A percentile compares a stretch with the other conserved stretches of the same genome.
phyloP scores from a whole-genome alignment of 106 monocot genomes.

The Dendrobium huoshanense region DNA sequence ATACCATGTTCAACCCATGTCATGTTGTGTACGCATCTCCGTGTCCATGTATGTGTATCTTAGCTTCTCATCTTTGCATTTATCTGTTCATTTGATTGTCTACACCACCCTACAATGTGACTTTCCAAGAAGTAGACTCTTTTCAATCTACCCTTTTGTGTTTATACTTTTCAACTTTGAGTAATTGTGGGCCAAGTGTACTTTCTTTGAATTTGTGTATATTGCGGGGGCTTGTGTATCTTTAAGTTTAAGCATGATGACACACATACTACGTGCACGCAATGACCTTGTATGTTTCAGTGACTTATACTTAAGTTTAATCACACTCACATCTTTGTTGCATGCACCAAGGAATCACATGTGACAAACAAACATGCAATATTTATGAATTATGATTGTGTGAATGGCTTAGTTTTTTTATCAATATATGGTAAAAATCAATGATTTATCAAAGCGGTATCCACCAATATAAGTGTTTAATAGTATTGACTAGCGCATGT shows the following conservation, averaged over 20 bases:
- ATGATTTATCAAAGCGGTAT: neutral
- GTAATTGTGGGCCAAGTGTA: neutral
- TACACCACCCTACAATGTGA: neutral
- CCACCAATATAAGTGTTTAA: neutral
- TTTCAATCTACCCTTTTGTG: neutral
- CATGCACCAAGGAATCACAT: neutral
- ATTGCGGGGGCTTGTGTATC: neutral
- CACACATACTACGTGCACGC: neutral
- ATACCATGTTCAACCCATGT: too few relatives aligned
- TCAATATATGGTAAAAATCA: neutral
- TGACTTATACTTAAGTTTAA: neutral
- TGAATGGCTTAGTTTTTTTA: neutral
- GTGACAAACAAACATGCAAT: neutral
- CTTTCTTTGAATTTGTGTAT: neutral
- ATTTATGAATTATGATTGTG: neutral
- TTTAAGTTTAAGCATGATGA: neutral
- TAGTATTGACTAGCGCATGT: neutral
- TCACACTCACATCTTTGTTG: neutral
- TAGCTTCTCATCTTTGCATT: neutral
- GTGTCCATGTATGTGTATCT: too few relatives aligned
- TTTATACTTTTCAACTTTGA: neutral
- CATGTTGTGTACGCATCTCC: too few relatives aligned
- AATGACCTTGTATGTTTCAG: neutral
- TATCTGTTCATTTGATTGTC: neutral
- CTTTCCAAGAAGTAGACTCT: neutral